These are phyloP conservation scores for Elsinoe arachidis DNA, from an alignment of 2,329 filamentous ascomycete species.

Conservation along the genomic window DNA sequence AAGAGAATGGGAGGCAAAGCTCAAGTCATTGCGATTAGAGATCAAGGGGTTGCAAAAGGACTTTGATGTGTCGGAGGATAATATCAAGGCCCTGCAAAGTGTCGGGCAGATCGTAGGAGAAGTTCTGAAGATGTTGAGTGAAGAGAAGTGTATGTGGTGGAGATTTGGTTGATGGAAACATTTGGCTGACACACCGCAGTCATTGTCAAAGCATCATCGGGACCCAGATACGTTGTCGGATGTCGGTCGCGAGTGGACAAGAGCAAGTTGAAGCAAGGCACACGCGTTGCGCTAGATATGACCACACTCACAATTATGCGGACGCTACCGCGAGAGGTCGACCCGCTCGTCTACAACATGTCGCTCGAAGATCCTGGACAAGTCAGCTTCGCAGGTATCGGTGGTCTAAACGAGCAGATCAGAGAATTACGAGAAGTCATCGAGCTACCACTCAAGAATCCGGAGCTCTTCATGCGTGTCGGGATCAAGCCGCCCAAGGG, in stretches of 20 bases:
- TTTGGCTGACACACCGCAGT: constrained; percentile 45
- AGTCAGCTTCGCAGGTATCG: constrained; percentile 95
- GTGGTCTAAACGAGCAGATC: constrained; percentile 96
- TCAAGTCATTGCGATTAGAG: constrained; percentile 86
- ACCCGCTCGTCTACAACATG: constrained; percentile 99
- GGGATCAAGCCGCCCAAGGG: constrained; percentile 99
- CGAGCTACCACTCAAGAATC: constrained; percentile 95
- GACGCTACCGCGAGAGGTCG: constrained; percentile 96
- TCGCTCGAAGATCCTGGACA: constrained; percentile 95
- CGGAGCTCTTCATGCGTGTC: constrained; percentile 90
- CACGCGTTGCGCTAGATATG: constrained; percentile 96
- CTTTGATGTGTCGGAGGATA: constrained; percentile 95
- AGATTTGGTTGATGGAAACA: neutral
- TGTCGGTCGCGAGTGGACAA: constrained; percentile 99
- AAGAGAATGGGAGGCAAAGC: constrained; percentile 96
- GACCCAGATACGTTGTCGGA: constrained; percentile 93
- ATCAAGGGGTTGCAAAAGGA: constrained; percentile 94
- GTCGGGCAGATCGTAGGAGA: constrained; percentile 99
- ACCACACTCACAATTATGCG: constrained; percentile 99
- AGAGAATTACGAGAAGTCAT: constrained; percentile 95
- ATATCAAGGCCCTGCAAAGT: constrained; percentile 98
- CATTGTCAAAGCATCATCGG: constrained; percentile 96
- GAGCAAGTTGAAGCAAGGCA: constrained; percentile 93
- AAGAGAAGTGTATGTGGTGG: constrained; percentile 77
- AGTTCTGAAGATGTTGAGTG: constrained; percentile 96